Percentiles rank a stretch among this genome's conserved stretches.
These are phyloP conservation scores for Aureobasidium sp. DNA, from an alignment of 2,329 filamentous ascomycete species.

Conservation along the genomic window DNA sequence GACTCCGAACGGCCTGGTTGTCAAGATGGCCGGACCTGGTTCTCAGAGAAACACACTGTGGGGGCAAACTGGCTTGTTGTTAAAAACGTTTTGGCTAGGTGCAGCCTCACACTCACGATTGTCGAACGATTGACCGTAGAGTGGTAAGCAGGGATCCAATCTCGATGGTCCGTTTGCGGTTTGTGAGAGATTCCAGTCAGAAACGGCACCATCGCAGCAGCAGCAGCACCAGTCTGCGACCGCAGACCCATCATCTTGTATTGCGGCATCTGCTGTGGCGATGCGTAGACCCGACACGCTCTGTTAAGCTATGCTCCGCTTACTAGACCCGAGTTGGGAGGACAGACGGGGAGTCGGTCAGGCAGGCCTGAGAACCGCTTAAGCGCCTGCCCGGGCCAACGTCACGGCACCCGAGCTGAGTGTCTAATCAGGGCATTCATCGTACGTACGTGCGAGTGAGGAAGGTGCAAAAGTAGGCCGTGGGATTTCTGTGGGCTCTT, in stretches of 20 bases:
- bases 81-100: neutral
- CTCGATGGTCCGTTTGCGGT: neutral
- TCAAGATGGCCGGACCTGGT: neutral
- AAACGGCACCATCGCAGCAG: neutral
- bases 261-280: neutral
- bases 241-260: neutral
- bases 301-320: neutral
- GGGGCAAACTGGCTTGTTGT: neutral
- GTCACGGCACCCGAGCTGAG: neutral
- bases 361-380: neutral
- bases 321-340: neutral
- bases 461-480: neutral
- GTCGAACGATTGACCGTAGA: neutral
- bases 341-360: constrained; percentile 7
- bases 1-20: neutral
- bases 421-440: neutral
- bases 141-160: too few relatives aligned
- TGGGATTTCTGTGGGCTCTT: neutral
- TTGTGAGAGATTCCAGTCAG: too few relatives aligned
- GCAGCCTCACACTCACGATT: neutral
- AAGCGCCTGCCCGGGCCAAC: neutral
- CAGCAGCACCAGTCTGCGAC: neutral
- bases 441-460: neutral
- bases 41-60: neutral
- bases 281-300: neutral